A percentile compares a stretch with the other conserved stretches of the same genome.
These are phyloP conservation scores for Pseudoperonospora humuli DNA, from an alignment of 352 stramenopile species.

Conservation along the genomic window DNA sequence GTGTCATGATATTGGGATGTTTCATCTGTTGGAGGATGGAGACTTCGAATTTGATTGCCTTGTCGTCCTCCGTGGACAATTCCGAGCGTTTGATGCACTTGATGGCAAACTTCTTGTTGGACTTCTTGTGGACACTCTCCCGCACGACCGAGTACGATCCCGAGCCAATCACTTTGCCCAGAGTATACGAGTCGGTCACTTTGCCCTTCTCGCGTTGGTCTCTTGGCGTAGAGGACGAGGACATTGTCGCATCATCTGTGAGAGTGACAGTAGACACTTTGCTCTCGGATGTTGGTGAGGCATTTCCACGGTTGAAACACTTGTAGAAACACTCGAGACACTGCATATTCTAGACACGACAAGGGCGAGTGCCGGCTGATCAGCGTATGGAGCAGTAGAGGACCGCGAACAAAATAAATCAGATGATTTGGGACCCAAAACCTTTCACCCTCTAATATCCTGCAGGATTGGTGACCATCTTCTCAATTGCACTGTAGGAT, in stretches of 20 bases:
- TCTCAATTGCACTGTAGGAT: no score
- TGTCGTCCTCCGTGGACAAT: constrained; percentile 67
- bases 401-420: background rate
- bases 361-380: background rate
- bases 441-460: no score
- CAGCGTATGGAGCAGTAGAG: no score
- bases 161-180: constrained; percentile 81
- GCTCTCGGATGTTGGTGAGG: constrained; percentile 19
- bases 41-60: constrained; percentile 72
- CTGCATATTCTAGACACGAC: constrained; percentile 35
- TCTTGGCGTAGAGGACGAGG: constrained; percentile 14
- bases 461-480: no score
- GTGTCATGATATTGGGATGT: constrained; percentile 87
- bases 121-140: constrained; percentile 69
- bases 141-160: constrained; percentile 88
- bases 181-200: constrained; percentile 62
- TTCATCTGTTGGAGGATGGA: constrained; percentile 78
- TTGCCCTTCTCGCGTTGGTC: constrained; percentile 30
- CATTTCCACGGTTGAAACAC: constrained; percentile 31
- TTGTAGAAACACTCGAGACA: constrained; percentile 58
- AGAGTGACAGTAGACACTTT: constrained; percentile 4
- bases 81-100: constrained; percentile 83
- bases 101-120: constrained; percentile 81
- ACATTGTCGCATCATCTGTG: no score
- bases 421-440: no score